These are phyloP conservation scores for Aristolochia californica DNA, from an alignment of 164 flowering plant species.

Conservation along the genomic window DNA sequence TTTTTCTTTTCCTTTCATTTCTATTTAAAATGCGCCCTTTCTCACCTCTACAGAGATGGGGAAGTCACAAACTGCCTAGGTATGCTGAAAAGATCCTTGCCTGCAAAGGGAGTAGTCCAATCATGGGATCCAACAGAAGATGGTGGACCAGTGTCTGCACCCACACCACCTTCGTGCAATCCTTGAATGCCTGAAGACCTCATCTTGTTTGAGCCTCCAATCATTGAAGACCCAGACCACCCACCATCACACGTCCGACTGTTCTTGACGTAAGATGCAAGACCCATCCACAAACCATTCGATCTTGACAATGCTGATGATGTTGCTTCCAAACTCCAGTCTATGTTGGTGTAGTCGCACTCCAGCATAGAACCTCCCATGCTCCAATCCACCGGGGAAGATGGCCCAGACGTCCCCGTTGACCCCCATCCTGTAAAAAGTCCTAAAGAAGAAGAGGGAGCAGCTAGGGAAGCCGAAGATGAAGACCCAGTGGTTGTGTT, in stretches of 20 bases:
- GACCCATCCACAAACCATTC: conserved; percentile 28
- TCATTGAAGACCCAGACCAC: conserved; percentile 8
- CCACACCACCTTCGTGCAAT: conserved; percentile 35
- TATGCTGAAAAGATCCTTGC: conserved; percentile 49
- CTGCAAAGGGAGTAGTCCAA: conserved; percentile 70
- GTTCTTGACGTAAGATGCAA: conserved; percentile 22
- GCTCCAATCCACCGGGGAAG: conserved; percentile 65
- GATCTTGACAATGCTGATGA: conserved; percentile 20
- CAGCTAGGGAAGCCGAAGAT: conserved; percentile 20
- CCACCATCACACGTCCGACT: conserved; percentile 21
- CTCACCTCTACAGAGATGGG: conserved; percentile 39
- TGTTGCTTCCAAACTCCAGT: conserved; percentile 50
- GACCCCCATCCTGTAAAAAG: conserved; percentile 53
- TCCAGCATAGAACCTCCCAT: conserved; percentile 32
- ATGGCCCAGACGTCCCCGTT: conserved; percentile 37
- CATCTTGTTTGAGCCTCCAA: conserved; percentile 10
- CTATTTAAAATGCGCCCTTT: conserved; percentile 1
- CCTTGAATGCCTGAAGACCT: conserved; percentile 24
- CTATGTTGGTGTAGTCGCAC: conserved; percentile 62
- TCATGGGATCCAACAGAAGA: conserved; percentile 34
- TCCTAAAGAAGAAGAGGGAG: conserved; percentile 57
- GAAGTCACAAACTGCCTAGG: conserved; percentile 66
- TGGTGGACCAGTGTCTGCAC: conserved; percentile 6
- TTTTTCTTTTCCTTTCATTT: conserved; percentile 5
- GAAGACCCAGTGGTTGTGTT: conserved; percentile 18